Evolutionary conservation across 2,329 filamentous ascomycete genomes (phyloP), one percentile per base, ranked within the genome.

Genomic region (Cephalotrichum gorgonifer): DNA sequence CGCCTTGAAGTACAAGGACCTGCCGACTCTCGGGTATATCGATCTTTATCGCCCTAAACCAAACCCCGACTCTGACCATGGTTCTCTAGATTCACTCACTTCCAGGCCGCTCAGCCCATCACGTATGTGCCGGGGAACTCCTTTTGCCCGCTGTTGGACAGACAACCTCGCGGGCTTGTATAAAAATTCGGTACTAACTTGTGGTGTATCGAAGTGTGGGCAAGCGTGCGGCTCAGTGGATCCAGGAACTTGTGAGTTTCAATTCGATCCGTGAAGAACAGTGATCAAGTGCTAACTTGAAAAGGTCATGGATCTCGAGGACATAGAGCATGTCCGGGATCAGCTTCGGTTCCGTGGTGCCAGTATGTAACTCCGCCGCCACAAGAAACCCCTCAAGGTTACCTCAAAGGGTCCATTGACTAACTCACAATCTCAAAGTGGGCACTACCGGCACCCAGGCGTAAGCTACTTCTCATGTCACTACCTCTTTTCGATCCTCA

Each of bases 31-130:
- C n/a, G n/a, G n/a, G 12, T 9, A 12, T 22, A 14, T 11, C 22
- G 38, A 23, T 27, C 23, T 49, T 44, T 47, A 47, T 44, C 11
- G 12, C 23, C 26, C 7, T 26, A 30, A 48, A 55, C 54, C 50
- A 68, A 83, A 55, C 84, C 87, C 2, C 84, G n/a, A n/a, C n/a
- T n/a, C n/a, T n/a, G n/a, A n/a, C n/a, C n/a, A n/a, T n/a, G n/a
- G n/a, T n/a, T n/a, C 83, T 25, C 75, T 93, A 4, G 85, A 78
- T 7, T 93, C 67, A 94, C 88, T 7, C 86, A 91, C 64, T 73
- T 80, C 43, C 81, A 86, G 63, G 70, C 78, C 7, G 79, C 75
- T 3, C 75, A 79, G 58, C 62, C 71, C 17, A 39, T 39, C 17
- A 39, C 35, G 15, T n/a, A n/a, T n/a, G n/a, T n/a, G n/a, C n/a